Base-by-base conservation (phyloP, 768 basidiomycete species). In the Amanita jacksonii region DNA sequence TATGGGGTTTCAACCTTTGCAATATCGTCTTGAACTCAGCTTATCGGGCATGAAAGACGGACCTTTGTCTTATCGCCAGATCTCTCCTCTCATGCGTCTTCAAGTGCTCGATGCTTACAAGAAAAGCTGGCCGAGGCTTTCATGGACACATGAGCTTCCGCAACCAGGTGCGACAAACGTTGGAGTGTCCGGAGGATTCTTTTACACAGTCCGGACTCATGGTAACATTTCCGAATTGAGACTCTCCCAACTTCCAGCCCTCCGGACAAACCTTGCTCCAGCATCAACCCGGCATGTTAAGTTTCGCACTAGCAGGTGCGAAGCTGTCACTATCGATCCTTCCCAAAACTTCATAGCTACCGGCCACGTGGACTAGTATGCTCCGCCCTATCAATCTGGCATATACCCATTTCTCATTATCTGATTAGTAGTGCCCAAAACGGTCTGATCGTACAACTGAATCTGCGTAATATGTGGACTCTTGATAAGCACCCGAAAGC, bases 391-490 rank as follows among this genome's bases (percentile, higher is more conserved):
- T 27, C 0, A 23, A 22, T 19, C 37, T 33, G n/a, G 25, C 24
- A 28, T 35, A 18, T 34, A 23, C 34, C 15, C n/a, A n/a, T n/a
- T 42, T 10, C 41, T 35, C 28, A 38, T 36, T 20, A 46, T 8
- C 38, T 48, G 19, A n/a, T 51, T 47, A 39, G 24, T 50, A 66
- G 63, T 12, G 62, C 63, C 31, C 60, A 67, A 48, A 64, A 62
- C 48, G 69, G 69, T 20, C 61, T 65, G 22, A 58, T 69, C 38
- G 54, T 75, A 8, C 66, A 69, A 34, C 54, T 81, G 50, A 74
- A 74, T 49, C 66, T 81, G 46, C 71, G 75, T 47, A 65, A 77
- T 54, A 57, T 79, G 40, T 72, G 70, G 63, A 64, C 63, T n/a
- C 76, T 74, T 46, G 70, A 66, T 44, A 74, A 74, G 52, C 77